phyloP scores from a whole-genome alignment of 129 eudicot genomes.

The Centrapalus pauciflorus region DNA sequence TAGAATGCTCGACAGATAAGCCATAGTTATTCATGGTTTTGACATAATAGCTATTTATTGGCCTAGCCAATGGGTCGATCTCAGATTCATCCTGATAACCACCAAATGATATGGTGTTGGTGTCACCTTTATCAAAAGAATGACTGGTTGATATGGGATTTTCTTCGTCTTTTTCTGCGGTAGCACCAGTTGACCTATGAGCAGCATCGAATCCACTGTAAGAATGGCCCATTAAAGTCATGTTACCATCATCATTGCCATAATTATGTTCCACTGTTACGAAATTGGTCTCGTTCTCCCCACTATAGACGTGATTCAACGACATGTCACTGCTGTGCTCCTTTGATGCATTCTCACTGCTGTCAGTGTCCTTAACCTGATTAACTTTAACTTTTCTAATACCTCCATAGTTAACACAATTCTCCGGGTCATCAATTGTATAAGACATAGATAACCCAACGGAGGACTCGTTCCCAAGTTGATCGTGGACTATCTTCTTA shows the following conservation, averaged over 20 bases:
- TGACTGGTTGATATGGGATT: conserved; percentile 34
- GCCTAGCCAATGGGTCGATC: conserved; percentile 44
- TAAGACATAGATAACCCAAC: conserved; percentile 60
- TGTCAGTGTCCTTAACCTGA: conserved; percentile 60
- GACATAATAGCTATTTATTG: conserved; percentile 34
- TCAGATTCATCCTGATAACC: conserved; percentile 53
- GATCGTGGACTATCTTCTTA: conserved; percentile 28
- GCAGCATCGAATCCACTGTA: conserved; percentile 39
- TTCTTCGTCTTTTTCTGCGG: conserved; percentile 41
- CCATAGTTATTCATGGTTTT: conserved; percentile 37
- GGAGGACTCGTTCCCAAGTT: conserved; percentile 35
- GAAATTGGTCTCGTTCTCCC: conserved; percentile 34
- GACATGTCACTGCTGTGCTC: conserved; percentile 21
- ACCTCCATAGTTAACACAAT: conserved; percentile 50
- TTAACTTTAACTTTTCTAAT: conserved; percentile 69
- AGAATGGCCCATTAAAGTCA: conserved; percentile 42
- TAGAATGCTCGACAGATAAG: conserved; percentile 47
- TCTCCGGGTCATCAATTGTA: conserved; percentile 46
- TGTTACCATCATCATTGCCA: conserved; percentile 41
- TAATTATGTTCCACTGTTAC: conserved; percentile 46
- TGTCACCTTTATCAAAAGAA: conserved; percentile 34
- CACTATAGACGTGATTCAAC: conserved; percentile 31
- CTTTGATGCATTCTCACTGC: conserved; percentile 20
- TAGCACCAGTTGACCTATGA: conserved; percentile 23
- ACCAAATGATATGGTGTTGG: conserved; percentile 53